Percentiles rank a stretch among this genome's conserved stretches.
These are phyloP conservation scores for Penicillium nordicum DNA, from an alignment of 2,329 filamentous ascomycete genomes.

Conservation along the genomic window DNA sequence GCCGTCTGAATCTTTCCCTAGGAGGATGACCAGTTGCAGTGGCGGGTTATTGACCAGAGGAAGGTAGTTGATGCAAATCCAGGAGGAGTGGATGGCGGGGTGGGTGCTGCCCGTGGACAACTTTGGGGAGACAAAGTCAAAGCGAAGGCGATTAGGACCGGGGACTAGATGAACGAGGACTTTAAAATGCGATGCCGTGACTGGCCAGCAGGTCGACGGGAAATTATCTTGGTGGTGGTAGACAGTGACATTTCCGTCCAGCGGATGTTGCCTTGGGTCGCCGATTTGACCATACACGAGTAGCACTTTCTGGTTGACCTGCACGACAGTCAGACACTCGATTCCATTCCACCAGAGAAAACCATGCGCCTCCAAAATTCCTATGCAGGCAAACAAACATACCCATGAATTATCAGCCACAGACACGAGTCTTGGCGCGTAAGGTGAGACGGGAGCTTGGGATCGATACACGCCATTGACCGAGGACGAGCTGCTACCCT, in stretches of 20 bases:
- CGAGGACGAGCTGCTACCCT: slow-evolving; percentile 37
- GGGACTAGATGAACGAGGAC: slow-evolving; percentile 84
- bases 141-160: slow-evolving; percentile 80
- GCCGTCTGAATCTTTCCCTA: slow-evolving; percentile 82
- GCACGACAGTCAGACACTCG: slow-evolving; percentile 9
- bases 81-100: slow-evolving; percentile 69
- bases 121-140: slow-evolving; percentile 85
- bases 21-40: slow-evolving; percentile 80
- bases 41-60: slow-evolving; percentile 75
- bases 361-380: background rate
- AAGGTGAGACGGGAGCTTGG: slow-evolving; percentile 66
- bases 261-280: slow-evolving; percentile 61
- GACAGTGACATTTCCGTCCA: slow-evolving; percentile 78
- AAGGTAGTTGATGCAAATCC: slow-evolving; percentile 81
- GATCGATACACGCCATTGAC: slow-evolving; percentile 44
- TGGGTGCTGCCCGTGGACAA: slow-evolving; percentile 62
- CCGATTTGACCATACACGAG: slow-evolving; percentile 78
- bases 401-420: slow-evolving; percentile 82
- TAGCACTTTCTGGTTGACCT: slow-evolving; percentile 91
- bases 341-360: background rate
- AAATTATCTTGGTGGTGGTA: slow-evolving; percentile 82
- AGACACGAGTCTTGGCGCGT: slow-evolving; percentile 75
- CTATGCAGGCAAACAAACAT: slow-evolving; percentile 39
- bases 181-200: slow-evolving; percentile 87
- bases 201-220: slow-evolving; percentile 79